phyloP scores from a whole-genome alignment of 352 stramenopile species.

The Halophytophthora polymorphica region DNA sequence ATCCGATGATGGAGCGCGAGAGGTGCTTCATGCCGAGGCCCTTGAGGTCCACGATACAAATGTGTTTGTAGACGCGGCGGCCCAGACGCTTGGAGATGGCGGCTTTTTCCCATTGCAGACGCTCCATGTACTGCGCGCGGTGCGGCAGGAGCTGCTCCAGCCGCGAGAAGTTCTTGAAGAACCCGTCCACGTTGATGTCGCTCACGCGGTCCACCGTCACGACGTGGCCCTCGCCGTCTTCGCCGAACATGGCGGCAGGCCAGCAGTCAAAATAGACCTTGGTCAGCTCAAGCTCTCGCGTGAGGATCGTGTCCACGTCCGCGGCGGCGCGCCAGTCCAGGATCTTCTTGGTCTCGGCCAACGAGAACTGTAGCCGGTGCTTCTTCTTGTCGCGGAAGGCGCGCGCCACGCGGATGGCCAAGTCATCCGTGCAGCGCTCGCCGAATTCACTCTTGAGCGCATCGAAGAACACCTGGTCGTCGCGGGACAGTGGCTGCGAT shows the following conservation, averaged over 20 bases:
- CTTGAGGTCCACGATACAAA: conserved; percentile 78
- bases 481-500: conserved; percentile 34
- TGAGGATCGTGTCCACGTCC: conserved; percentile 49
- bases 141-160: conserved; percentile 60
- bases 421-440: conserved; percentile 55
- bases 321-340: conserved; percentile 48
- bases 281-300: conserved; percentile 43
- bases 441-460: conserved; percentile 51
- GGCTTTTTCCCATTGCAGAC: conserved; percentile 73
- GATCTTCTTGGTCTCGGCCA: conserved; percentile 62
- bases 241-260: conserved; percentile 59
- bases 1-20: conserved; percentile 46
- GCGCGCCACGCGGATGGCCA: conserved; percentile 55
- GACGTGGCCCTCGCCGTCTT: conserved; percentile 70
- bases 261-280: conserved; percentile 72
- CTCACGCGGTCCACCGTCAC: conserved; percentile 63
- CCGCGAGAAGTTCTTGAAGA: conserved; percentile 55
- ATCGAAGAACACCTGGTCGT: conserved; percentile 61
- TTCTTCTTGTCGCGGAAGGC: conserved; percentile 68
- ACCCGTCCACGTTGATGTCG: conserved; percentile 61
- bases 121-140: conserved; percentile 77
- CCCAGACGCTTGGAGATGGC: conserved; percentile 62
- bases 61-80: conserved; percentile 77
- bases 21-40: conserved; percentile 69
- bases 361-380: conserved; percentile 60